Conservation (phyloP, 306 rosid species). For the Fragaria ananassa region DNA sequence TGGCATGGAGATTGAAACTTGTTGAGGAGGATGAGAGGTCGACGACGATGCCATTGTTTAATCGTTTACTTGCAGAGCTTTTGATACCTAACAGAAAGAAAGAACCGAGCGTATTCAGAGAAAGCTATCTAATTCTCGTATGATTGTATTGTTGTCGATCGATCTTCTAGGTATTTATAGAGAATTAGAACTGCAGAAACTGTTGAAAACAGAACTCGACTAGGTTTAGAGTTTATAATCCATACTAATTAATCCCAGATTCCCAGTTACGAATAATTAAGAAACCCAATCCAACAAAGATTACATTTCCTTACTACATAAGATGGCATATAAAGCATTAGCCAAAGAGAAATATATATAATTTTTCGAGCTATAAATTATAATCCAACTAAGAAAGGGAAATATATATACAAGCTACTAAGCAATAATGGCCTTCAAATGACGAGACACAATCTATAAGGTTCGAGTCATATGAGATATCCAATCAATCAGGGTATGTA, state of each 20-base stretch:
- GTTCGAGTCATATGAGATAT: too few relatives aligned
- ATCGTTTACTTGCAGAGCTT: not conserved
- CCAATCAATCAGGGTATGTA: too few relatives aligned
- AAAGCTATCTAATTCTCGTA: not conserved
- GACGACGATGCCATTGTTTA: not conserved
- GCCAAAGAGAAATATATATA: too few relatives aligned
- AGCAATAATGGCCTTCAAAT: not conserved
- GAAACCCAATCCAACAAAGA: too few relatives aligned
- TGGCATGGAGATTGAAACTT: not conserved
- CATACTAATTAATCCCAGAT: not conserved
- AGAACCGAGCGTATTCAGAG: too few relatives aligned
- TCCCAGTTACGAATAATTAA: too few relatives aligned
- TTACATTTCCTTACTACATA: too few relatives aligned
- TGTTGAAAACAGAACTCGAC: not conserved
- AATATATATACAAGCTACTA: not conserved
- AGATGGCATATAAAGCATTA: too few relatives aligned
- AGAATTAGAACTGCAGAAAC: not conserved
- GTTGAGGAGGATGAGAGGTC: not conserved
- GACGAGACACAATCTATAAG: too few relatives aligned
- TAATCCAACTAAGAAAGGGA: not conserved
- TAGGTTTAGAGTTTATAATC: not conserved
- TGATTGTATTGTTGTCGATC: not conserved
- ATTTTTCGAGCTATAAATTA: too few relatives aligned
- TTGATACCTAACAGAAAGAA: too few relatives aligned
- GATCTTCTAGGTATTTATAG: not conserved